Percentiles rank a stretch among this genome's conserved stretches.
These are phyloP conservation scores for Phascolomyces articulosus DNA, from an alignment of 371 early-diverging fungal genomes.

Conservation along the genomic window DNA sequence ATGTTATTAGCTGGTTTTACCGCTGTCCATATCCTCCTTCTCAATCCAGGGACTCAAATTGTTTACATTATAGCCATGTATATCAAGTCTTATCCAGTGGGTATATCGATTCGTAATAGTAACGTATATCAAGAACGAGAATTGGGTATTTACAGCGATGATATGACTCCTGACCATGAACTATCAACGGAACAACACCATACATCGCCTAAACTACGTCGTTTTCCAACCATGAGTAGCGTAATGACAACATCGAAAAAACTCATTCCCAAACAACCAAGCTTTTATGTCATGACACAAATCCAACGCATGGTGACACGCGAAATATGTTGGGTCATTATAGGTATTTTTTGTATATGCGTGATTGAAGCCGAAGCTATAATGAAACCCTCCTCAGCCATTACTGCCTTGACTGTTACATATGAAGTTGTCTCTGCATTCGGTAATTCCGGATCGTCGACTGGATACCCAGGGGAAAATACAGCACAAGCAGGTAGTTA, in stretches of 20 bases:
- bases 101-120: constrained; percentile 50
- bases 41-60: constrained; percentile 44
- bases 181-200: neutral
- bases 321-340: constrained; percentile 23
- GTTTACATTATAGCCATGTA: constrained; percentile 53
- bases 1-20: constrained; percentile 46
- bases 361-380: constrained; percentile 16
- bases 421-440: constrained; percentile 28
- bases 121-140: constrained; percentile 45
- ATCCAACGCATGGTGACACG: constrained; percentile 23
- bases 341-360: constrained; percentile 18
- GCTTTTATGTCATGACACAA: constrained; percentile 26
- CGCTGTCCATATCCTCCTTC: constrained; percentile 35
- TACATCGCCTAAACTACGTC: neutral
- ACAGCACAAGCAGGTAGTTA: constrained; percentile 18
- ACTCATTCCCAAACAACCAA: constrained; percentile 13
- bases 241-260: constrained; percentile 16
- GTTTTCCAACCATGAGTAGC: constrained; percentile 11
- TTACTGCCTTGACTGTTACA: constrained; percentile 20
- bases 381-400: constrained; percentile 14
- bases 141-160: constrained; percentile 21
- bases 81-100: constrained; percentile 50
- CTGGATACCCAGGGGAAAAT: constrained; percentile 16
- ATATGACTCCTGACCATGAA: constrained; percentile 6
- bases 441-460: constrained; percentile 21